These are phyloP conservation scores for Dioscorea cayenensis DNA, from an alignment of 116 monocot genomes.

Conservation along the genomic window DNA sequence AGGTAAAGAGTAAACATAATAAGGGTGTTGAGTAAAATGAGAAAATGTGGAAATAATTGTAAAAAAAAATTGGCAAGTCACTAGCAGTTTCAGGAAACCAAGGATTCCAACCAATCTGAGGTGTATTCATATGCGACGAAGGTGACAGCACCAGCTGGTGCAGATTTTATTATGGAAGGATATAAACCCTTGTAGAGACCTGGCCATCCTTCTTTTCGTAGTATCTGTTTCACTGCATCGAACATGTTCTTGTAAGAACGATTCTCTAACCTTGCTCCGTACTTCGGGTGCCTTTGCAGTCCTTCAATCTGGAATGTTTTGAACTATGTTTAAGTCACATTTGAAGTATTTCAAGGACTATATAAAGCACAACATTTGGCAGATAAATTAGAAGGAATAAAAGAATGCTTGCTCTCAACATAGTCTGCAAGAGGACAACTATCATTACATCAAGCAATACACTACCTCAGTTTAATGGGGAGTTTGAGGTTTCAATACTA, in stretches of 20 bases:
- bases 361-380: background rate
- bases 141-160: slow-evolving; percentile 94
- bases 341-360: background rate
- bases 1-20: background rate
- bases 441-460: no score
- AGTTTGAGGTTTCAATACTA: no score
- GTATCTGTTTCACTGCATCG: slow-evolving; percentile 57
- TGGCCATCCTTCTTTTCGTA: slow-evolving; percentile 50
- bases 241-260: slow-evolving; percentile 76
- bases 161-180: slow-evolving; percentile 91
- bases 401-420: background rate
- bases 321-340: background rate
- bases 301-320: slow-evolving; percentile 64
- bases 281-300: slow-evolving; percentile 73
- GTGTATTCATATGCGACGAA: slow-evolving; percentile 88
- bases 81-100: slow-evolving; percentile 19
- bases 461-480: no score
- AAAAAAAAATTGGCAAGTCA: background rate
- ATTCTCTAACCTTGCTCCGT: slow-evolving; percentile 65
- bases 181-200: slow-evolving; percentile 92
- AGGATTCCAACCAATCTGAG: slow-evolving; percentile 72
- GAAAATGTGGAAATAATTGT: background rate
- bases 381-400: background rate
- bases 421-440: no score
- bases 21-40: background rate